These are phyloP conservation scores for Abortiporus biennis DNA, from an alignment of 1,284 basidiomycete species.

Conservation along the genomic window DNA sequence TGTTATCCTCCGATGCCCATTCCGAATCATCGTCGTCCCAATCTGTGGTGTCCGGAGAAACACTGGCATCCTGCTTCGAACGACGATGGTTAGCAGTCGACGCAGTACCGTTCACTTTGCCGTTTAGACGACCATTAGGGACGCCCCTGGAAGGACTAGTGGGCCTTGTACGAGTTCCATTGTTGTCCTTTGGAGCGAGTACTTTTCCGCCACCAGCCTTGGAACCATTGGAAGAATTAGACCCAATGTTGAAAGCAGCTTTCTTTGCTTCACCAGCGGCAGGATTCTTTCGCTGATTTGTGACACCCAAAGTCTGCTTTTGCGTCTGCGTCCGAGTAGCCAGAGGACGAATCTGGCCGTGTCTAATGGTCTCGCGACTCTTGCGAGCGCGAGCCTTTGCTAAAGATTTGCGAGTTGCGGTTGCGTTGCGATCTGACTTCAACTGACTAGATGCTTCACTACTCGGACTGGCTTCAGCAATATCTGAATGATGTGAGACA, in stretches of 20 bases:
- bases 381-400: slow-evolving; percentile 13
- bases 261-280: slow-evolving; percentile 24
- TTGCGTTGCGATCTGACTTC: slow-evolving; percentile 18
- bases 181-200: not conserved
- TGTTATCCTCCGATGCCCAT: slow-evolving; percentile 50
- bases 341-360: slow-evolving; percentile 15
- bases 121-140: not conserved
- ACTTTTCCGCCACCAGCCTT: not conserved
- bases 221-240: slow-evolving; percentile 47
- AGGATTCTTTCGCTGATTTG: slow-evolving; percentile 7
- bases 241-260: slow-evolving; percentile 51
- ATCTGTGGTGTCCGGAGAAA: slow-evolving; percentile 36
- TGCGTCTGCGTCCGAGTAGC: slow-evolving; percentile 7
- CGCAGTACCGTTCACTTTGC: slow-evolving; percentile 7
- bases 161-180: slow-evolving; percentile 1
- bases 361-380: slow-evolving; percentile 19
- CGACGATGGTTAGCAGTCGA: slow-evolving; percentile 15
- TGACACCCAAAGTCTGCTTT: slow-evolving; percentile 5
- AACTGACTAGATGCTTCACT: slow-evolving; percentile 34
- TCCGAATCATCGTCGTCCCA: slow-evolving; percentile 47
- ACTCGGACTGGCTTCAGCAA: slow-evolving; percentile 25
- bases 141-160: slow-evolving; percentile 8
- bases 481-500: slow-evolving; percentile 21
- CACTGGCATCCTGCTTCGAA: slow-evolving; percentile 20
- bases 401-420: slow-evolving; percentile 5